Evolutionary conservation across 83 land plant species (phyloP).

Genomic region (Picea abies): DNA sequence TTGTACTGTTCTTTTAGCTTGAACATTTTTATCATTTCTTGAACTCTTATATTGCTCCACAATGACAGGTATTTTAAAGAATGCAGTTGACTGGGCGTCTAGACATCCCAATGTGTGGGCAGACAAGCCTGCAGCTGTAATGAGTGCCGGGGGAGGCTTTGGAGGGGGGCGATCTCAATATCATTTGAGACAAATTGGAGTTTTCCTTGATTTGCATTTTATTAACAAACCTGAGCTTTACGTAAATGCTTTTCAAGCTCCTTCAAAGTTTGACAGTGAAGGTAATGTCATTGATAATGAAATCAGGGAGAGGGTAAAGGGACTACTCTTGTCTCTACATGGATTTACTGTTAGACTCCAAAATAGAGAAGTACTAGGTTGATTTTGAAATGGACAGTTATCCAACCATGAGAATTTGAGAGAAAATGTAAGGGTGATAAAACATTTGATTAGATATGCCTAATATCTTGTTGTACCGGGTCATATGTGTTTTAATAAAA

Average conservation of each 20-base stretch:
- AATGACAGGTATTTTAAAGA: conserved; percentile 60
- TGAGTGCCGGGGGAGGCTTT: conserved; percentile 67
- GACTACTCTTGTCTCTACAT: conserved; percentile 53
- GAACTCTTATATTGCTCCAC: neutral
- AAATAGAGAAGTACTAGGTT: conserved; percentile 8
- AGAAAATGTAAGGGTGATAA: too few species aligned
- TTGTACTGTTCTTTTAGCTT: neutral
- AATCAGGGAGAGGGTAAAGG: conserved; percentile 34
- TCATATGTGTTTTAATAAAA: too few species aligned
- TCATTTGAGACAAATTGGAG: conserved; percentile 79
- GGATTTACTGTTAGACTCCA: conserved; percentile 48
- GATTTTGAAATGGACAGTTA: neutral
- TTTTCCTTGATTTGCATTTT: conserved; percentile 76
- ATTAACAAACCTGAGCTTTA: conserved; percentile 78
- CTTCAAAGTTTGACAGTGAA: conserved; percentile 60
- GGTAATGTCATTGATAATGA: conserved; percentile 58
- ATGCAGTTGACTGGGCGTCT: conserved; percentile 89
- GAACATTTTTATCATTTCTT: neutral
- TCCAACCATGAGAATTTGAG: too few species aligned
- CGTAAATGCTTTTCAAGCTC: conserved; percentile 57
- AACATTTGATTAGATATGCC: too few species aligned
- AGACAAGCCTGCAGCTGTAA: conserved; percentile 70
- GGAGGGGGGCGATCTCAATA: conserved; percentile 65
- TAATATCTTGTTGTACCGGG: too few species aligned
- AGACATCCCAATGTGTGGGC: conserved; percentile 83